phyloP scores from a whole-genome alignment of 805 yeast species.

The Wickerhamiella australiensis region DNA sequence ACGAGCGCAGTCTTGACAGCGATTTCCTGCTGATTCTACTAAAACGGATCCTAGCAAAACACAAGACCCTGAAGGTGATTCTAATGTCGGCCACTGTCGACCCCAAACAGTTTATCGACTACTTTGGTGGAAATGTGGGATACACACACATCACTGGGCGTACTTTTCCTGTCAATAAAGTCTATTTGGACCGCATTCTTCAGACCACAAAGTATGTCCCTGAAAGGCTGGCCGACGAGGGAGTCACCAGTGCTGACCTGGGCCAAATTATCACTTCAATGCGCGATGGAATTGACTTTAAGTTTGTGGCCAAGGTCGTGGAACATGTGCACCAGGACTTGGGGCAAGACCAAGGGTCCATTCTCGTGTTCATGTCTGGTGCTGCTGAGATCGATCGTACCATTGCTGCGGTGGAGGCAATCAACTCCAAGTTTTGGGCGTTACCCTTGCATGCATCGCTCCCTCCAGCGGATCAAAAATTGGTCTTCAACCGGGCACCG shows the following conservation, averaged over 20 bases:
- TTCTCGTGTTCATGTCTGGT: constrained; percentile 81
- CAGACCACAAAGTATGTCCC: constrained; percentile 40
- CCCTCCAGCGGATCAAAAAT: constrained; percentile 67
- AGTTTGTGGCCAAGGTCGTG: constrained; percentile 50
- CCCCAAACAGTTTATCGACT: constrained; percentile 49
- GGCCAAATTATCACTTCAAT: constrained; percentile 26
- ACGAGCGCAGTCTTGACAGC: constrained; percentile 83
- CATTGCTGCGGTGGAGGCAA: constrained; percentile 29
- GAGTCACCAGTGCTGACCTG: constrained; percentile 18
- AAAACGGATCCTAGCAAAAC: constrained; percentile 41
- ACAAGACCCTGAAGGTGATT: constrained; percentile 48
- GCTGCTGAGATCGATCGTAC: constrained; percentile 71
- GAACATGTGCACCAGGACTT: constrained; percentile 41
- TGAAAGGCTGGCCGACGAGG: constrained; percentile 16
- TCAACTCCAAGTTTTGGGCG: constrained; percentile 31
- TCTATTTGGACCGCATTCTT: constrained; percentile 57
- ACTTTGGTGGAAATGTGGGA: constrained; percentile 41
- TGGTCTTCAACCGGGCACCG: constrained; percentile 51
- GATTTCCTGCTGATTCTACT: constrained; percentile 72
- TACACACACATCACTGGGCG: constrained; percentile 83
- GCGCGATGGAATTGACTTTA: constrained; percentile 49
- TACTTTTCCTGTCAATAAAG: constrained; percentile 80
- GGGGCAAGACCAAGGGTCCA: constrained; percentile 49
- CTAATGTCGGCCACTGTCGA: constrained; percentile 94
- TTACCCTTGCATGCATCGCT: constrained; percentile 85